These are phyloP conservation scores for Jacaranda mimosifolia DNA, from an alignment of 257 asterid genomes.

Conservation along the genomic window DNA sequence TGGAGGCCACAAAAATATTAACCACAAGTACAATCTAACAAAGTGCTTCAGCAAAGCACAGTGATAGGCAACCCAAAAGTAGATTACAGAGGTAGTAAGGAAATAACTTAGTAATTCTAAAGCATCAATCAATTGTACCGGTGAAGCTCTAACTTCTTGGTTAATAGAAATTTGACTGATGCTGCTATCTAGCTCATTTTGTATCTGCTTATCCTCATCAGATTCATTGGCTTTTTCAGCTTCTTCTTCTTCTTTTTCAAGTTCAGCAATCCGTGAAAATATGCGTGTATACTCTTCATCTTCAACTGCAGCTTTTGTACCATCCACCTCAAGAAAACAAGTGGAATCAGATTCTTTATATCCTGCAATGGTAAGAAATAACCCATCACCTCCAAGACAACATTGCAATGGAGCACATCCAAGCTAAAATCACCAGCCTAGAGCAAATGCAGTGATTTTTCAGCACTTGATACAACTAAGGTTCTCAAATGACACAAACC, in stretches of 20 bases:
- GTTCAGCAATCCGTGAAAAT: slow-evolving; percentile 64
- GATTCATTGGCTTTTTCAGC: slow-evolving; percentile 55
- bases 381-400: slow-evolving; percentile 24
- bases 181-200: slow-evolving; percentile 40
- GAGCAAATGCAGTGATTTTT: slow-evolving; percentile 11
- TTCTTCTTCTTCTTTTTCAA: slow-evolving; percentile 91
- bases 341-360: slow-evolving; percentile 35
- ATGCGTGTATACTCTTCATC: slow-evolving; percentile 75
- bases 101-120: background rate
- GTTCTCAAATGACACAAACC: background rate
- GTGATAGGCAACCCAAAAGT: slow-evolving; percentile 8
- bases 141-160: slow-evolving; percentile 50
- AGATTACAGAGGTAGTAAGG: slow-evolving; percentile 19
- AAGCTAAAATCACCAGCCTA: slow-evolving; percentile 21
- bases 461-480: background rate
- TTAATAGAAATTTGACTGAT: slow-evolving; percentile 32
- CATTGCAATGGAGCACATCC: slow-evolving; percentile 19
- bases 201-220: slow-evolving; percentile 48
- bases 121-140: slow-evolving; percentile 44
- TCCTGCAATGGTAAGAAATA: slow-evolving; percentile 40
- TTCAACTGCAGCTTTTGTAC: slow-evolving; percentile 44
- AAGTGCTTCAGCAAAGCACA: slow-evolving; percentile 2
- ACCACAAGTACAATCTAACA: background rate
- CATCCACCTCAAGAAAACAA: slow-evolving; percentile 42
- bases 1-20: slow-evolving; percentile 36